Evolutionary conservation across 2,329 filamentous ascomycete genomes (phyloP).

Genomic region (Aureobasidium uvarum): DNA sequence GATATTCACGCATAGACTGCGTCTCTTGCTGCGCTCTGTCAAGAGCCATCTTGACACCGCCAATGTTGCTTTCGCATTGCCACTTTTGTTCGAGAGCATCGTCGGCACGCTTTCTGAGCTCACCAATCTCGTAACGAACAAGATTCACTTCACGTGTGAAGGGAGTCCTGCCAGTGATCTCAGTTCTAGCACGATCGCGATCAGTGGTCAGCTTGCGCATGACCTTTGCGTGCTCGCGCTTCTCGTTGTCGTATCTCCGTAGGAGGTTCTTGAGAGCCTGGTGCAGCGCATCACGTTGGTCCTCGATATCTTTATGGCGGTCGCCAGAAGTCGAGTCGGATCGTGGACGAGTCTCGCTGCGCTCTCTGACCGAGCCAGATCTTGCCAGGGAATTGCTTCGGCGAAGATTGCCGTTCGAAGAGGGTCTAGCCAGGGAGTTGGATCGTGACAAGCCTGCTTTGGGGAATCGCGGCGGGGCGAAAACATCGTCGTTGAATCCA

Average conservation of each 20-base stretch:
- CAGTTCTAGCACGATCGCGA: slow-evolving; percentile 64
- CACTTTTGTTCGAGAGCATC: slow-evolving; percentile 95
- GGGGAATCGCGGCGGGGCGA: slow-evolving; percentile 34
- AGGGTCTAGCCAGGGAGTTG: slow-evolving; percentile 60
- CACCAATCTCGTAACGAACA: slow-evolving; percentile 79
- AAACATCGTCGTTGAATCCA: slow-evolving; percentile 56
- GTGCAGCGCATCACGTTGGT: slow-evolving; percentile 90
- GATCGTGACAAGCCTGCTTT: slow-evolving; percentile 47
- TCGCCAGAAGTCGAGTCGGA: slow-evolving; percentile 45
- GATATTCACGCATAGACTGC: slow-evolving; percentile 68
- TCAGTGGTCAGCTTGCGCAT: slow-evolving; percentile 74
- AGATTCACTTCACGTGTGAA: slow-evolving; percentile 81
- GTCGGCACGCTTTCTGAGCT: slow-evolving; percentile 80
- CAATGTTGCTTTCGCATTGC: slow-evolving; percentile 87
- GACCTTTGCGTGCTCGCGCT: slow-evolving; percentile 77
- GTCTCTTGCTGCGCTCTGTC: slow-evolving; percentile 95
- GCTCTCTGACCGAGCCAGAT: slow-evolving; percentile 42
- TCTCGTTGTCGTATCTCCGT: slow-evolving; percentile 80
- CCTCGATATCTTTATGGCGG: slow-evolving; percentile 83
- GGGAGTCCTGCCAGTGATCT: slow-evolving; percentile 69
- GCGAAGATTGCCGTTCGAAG: slow-evolving; percentile 38
- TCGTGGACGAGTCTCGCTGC: slow-evolving; percentile 41
- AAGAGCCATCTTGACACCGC: slow-evolving; percentile 90
- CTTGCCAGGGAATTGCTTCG: slow-evolving; percentile 35
- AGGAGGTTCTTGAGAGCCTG: slow-evolving; percentile 80